Base-by-base conservation (phyloP, 805 yeast genomes). In the Saccharomycopsis olivae region DNA sequence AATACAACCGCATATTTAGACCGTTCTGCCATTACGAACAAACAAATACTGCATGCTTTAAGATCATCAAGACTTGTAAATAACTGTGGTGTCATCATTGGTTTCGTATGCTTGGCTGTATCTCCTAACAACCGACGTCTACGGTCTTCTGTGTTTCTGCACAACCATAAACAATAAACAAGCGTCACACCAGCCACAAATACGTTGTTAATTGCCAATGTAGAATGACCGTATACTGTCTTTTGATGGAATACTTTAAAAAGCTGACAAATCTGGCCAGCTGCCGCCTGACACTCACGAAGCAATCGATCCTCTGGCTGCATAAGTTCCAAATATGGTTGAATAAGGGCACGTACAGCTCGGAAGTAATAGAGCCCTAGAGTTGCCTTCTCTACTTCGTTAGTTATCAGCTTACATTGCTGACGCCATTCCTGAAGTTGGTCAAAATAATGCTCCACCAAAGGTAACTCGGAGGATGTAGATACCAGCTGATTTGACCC, bases 101-200 rank as follows among this genome's bases (percentile, higher is more conserved):
- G 80, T 46, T 78, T 60, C 1, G 80, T 74, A 52, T 74, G 78
- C 44, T 72, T 73, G 10, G 76, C 70, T 33, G 59, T 66, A 51
- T 73, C 79, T 15, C 80, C 79, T 21, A 73, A 51, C 36, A 67
- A 59, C 47, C 62, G 68, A 49, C 80, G 60, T 48, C 73, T 62
- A 60, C 65, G 60, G 51, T 74, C 81, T 52, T 74, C 78, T 46
- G 66, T 61, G 48, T 77, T 77, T 53, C 80, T 68, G 13, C 78
- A 71, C 32, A 77, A 51, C 82, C 83, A 77, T 48, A 77, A 60
- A 55, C 83, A 76, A 49, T 77, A 77, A 5, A 75, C 69, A 27
- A 77, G 58, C 1, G 84, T 77, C 5, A 77, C 75, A 35, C 85
- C 85, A 10, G 83, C 82, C 36, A 73, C 75, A 52, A 77, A 77